Percentiles rank a stretch among this genome's conserved stretches.
Evolutionary conservation across 2,329 filamentous ascomycete genomes (phyloP).

Genomic region (Raffaelea albimanens): DNA sequence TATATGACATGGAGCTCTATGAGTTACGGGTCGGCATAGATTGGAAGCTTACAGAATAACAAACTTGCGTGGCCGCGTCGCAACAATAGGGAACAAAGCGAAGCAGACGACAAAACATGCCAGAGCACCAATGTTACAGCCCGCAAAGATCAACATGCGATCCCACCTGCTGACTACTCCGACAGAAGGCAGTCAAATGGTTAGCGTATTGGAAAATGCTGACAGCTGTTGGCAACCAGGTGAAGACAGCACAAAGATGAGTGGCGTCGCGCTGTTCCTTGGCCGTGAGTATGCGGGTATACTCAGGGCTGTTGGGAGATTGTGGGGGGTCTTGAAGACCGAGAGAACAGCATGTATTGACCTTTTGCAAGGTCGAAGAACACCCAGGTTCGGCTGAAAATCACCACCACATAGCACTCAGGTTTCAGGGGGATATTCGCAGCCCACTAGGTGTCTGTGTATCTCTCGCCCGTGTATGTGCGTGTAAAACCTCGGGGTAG

Average conservation of each 20-base stretch:
- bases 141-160: conserved; percentile 81
- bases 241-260: no score
- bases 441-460: no score
- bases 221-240: conserved; percentile 20
- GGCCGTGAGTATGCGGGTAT: no score
- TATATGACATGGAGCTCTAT: no score
- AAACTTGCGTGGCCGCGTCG: conserved; percentile 82
- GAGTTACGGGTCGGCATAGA: neutral
- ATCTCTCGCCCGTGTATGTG: no score
- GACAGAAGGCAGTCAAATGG: conserved; percentile 18
- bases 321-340: neutral
- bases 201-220: conserved; percentile 10
- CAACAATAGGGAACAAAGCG: conserved; percentile 74
- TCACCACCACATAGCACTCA: no score
- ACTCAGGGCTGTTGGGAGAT: neutral
- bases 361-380: no score
- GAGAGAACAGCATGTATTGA: neutral
- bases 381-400: neutral
- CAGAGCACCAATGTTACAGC: conserved; percentile 79
- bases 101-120: conserved; percentile 93
- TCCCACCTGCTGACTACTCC: conserved; percentile 89
- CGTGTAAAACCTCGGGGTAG: conserved; percentile 1
- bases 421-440: no score
- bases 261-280: no score
- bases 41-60: conserved; percentile 76